These are phyloP conservation scores for Populus hybrid DNA, from an alignment of 441 rosid species.

Conservation along the genomic window DNA sequence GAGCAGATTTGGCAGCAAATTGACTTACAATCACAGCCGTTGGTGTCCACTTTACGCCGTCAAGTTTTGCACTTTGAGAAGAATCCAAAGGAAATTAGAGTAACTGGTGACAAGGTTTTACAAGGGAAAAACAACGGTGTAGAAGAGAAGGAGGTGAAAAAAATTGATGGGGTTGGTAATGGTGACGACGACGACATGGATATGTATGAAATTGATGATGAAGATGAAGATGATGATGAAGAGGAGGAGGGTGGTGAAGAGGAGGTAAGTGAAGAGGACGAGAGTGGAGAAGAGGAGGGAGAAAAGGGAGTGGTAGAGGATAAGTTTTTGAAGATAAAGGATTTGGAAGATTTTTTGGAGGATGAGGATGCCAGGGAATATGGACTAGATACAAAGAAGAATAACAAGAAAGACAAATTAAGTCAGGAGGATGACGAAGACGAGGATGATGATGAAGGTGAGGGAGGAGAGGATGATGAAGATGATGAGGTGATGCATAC, in stretches of 20 bases:
- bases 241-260: slow-evolving; percentile 29
- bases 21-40: slow-evolving; percentile 67
- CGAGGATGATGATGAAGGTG: slow-evolving; percentile 26
- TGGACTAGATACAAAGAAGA: slow-evolving; percentile 41
- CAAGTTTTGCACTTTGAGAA: slow-evolving; percentile 57
- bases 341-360: slow-evolving; percentile 64
- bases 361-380: slow-evolving; percentile 76
- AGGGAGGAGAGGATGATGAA: slow-evolving; percentile 30
- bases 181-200: slow-evolving; percentile 10
- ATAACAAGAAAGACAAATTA: slow-evolving; percentile 20
- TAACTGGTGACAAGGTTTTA: background rate
- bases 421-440: slow-evolving; percentile 25
- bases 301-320: slow-evolving; percentile 64
- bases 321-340: slow-evolving; percentile 71
- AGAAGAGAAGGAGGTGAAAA: slow-evolving; percentile 23
- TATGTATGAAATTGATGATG: background rate
- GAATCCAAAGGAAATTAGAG: slow-evolving; percentile 45
- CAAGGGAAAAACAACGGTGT: background rate
- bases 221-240: background rate
- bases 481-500: slow-evolving; percentile 12
- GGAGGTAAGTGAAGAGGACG: slow-evolving; percentile 29
- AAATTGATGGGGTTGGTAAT: background rate
- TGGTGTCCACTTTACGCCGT: slow-evolving; percentile 47
- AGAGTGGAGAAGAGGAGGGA: slow-evolving; percentile 27
- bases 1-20: slow-evolving; percentile 98